Percentiles rank a stretch among this genome's conserved stretches.
These are phyloP conservation scores for Dissophora ornata DNA, from an alignment of 192 early-diverging fungal species.

Conservation along the genomic window DNA sequence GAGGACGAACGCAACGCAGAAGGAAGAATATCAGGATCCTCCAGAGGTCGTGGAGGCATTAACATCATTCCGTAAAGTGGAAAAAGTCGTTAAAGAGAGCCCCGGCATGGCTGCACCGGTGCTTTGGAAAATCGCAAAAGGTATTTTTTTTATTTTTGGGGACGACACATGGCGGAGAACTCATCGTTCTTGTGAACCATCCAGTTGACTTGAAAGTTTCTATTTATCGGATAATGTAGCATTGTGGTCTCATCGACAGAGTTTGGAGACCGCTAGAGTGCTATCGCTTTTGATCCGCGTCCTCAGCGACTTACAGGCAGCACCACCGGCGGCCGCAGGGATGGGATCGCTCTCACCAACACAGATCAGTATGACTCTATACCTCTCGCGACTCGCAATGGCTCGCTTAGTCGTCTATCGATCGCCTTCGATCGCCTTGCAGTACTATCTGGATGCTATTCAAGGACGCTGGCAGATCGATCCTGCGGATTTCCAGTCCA, in stretches of 20 bases:
- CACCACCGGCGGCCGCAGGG: not conserved
- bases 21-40: conserved; percentile 10
- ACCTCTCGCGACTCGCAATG: conserved; percentile 53
- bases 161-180: too few relatives aligned
- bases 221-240: conserved; percentile 19
- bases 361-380: conserved; percentile 51
- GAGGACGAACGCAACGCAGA: not conserved
- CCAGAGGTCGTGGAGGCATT: conserved; percentile 42
- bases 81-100: conserved; percentile 37
- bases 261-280: conserved; percentile 40
- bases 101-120: conserved; percentile 49
- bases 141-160: conserved; percentile 20
- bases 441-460: conserved; percentile 51
- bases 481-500: conserved; percentile 24
- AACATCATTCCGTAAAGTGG: conserved; percentile 28
- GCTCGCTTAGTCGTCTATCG: conserved; percentile 52
- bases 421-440: conserved; percentile 18
- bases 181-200: too few relatives aligned
- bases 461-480: conserved; percentile 56
- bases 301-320: conserved; percentile 22
- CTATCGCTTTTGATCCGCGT: conserved; percentile 47
- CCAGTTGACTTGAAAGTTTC: too few relatives aligned
- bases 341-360: conserved; percentile 33
- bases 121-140: conserved; percentile 56
- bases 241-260: conserved; percentile 44